Percentiles rank a stretch among this genome's conserved stretches.
Evolutionary conservation across 2,329 filamentous ascomycete genomes (phyloP).

Genomic region (Onygena corvina): DNA sequence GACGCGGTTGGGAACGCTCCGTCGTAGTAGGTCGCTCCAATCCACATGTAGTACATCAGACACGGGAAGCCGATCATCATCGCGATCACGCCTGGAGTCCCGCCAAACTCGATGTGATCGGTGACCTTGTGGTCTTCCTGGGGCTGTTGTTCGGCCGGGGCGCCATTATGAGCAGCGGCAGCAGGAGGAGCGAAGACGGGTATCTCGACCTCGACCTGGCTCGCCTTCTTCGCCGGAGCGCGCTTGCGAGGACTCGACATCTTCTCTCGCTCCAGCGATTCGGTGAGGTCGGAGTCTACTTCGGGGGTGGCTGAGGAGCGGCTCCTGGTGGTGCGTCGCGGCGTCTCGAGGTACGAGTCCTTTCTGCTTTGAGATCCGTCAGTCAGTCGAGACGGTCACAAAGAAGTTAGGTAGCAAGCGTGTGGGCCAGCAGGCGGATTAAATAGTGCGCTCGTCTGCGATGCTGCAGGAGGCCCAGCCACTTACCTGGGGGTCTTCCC

Average conservation of each 20-base stretch:
- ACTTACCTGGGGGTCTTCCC: constrained; percentile 42
- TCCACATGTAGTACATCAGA: constrained; percentile 99
- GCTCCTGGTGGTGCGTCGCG: constrained; percentile 34
- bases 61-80: constrained; percentile 92
- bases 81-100: constrained; percentile 60
- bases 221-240: constrained; percentile 12
- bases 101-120: constrained; percentile 68
- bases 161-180: neutral
- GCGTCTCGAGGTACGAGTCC: constrained; percentile 43
- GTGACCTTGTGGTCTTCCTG: constrained; percentile 28
- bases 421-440: no score
- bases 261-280: constrained; percentile 13
- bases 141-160: constrained; percentile 1
- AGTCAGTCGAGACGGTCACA: neutral
- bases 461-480: constrained; percentile 10
- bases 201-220: constrained; percentile 14
- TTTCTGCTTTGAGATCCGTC: constrained; percentile 34
- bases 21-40: constrained; percentile 84
- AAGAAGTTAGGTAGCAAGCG: constrained; percentile 4
- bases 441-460: neutral
- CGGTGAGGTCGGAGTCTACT: constrained; percentile 7
- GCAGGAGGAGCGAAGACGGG: constrained; percentile 23
- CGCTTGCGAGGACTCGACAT: constrained; percentile 13
- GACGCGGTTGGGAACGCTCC: constrained; percentile 62
- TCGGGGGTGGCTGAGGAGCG: constrained; percentile 28